Evolutionary conservation across 2,329 filamentous ascomycete genomes (phyloP), one percentile per base, ranked within the genome.

Genomic region (Colletotrichum orchidophilum): DNA sequence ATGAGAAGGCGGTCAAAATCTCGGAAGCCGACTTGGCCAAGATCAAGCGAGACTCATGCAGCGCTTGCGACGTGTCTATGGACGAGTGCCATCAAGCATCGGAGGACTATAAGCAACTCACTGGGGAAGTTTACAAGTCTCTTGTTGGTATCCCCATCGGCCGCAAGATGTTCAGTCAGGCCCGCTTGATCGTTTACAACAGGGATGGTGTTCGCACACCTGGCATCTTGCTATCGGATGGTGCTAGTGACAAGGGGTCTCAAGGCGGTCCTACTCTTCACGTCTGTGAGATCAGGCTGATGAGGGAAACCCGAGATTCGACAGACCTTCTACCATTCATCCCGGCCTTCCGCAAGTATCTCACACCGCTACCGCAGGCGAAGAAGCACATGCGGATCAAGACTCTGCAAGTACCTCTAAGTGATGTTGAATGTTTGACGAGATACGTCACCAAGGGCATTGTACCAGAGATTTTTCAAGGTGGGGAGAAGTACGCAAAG

Each of bases 21-120:
- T 97, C 95, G 0, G 95, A 99, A 80, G 95, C 94, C 4, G 96
- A 97, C 82, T 83, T 99, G 66, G 94, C 91, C 64, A 97, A 96
- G 82, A 90, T 98, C 78, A 97, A 96, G 81, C 88, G 96, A 13
- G 94, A 97, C 76, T 81, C 92, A 24, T 99, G 96, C 80, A 84
- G 90, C 27, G 91, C 93, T 31, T 99, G 96, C 78, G 94, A 97
- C 78, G 83, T 88, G 50, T 91, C 94, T 75, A 88, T 99, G 75
- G 93, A 95, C 73, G 84, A 87, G 65, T 97, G 94, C 75, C 96
- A 98, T 78, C 88, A 93, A 75, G 92, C 94, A 1, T 91, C 94
- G 3, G 92, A 97, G 80, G 90, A 93, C 72, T 97, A 91, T 78
- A 92, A 93, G 77, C 88, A 90, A 71, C 84, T 96, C n/a, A 97